Conservation (phyloP, 2,329 filamentous ascomycete species). For the Aspergillus novoparasiticus region DNA sequence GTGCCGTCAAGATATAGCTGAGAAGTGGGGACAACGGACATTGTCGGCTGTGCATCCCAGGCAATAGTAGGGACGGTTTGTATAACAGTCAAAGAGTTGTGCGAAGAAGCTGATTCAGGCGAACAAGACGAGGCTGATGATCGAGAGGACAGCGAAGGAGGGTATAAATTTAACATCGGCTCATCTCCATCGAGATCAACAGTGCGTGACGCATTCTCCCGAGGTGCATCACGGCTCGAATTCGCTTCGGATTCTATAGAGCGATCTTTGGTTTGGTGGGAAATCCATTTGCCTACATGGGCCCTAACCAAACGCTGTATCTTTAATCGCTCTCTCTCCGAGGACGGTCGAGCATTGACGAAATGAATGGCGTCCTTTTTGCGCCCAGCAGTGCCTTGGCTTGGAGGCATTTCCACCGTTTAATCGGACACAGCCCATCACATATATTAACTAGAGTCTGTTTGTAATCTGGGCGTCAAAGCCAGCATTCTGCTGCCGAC, state of each 20-base stretch:
- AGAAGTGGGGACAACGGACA: neutral
- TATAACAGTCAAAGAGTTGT: neutral
- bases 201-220: neutral
- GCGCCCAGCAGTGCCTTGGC: conserved; percentile 19
- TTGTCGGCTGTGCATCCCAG: neutral
- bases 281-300: conserved; percentile 41
- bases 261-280: conserved; percentile 37
- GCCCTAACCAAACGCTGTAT: conserved; percentile 36
- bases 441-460: conserved; percentile 13
- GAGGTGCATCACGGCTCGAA: neutral
- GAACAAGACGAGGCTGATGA: neutral
- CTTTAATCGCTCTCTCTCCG: conserved; percentile 30
- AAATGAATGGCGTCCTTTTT: conserved; percentile 35
- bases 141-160: neutral
- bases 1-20: neutral
- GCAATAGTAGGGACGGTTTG: neutral
- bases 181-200: conserved; percentile 4
- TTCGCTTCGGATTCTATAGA: conserved; percentile 13
- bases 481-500: conserved; percentile 26
- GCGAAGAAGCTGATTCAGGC: neutral
- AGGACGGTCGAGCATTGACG: conserved; percentile 36
- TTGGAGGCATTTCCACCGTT: conserved; percentile 26
- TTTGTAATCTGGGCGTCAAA: conserved; percentile 11
- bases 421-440: conserved; percentile 17
- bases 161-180: neutral